Evolutionary conservation across 169 alveolate species (phyloP), one percentile per base, ranked within the genome.

Genomic region (Plasmodium gonderi): DNA sequence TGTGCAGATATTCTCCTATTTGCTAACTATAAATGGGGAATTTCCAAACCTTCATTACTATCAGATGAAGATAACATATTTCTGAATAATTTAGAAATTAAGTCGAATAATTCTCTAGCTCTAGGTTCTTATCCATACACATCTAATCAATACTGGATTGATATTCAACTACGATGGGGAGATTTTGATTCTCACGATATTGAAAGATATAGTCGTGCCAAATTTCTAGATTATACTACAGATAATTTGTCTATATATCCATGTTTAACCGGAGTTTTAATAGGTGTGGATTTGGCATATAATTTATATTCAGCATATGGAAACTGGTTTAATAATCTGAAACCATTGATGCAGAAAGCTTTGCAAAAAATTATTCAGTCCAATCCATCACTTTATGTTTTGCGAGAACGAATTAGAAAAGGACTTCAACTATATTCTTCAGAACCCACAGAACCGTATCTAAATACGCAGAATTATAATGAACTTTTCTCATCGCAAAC

Each of bases 391-490:
- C 94, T 99, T 83, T 99, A 99, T 95, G 99, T 99, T 23, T 91
- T 99, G 87, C 97, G 99, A 87, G 99, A 99, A 96, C 96, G 99
- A 91, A 99, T 99, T 68, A 96, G 99, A 80, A 99, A 99, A 96
- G 99, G 99, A 26, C 96, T 99, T 54, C 99, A 99, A 95, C 96
- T 99, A 14, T 99, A 99, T 95, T 98, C 99, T 29, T 98, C 99
- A 45, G 99, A 99, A 96, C 99, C 99, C 31, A 99, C 99, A 2
- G 99, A 99, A 95, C 99, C 99, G 26, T 99, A 99, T 95, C 95
- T 99, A 90, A 98, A 98, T 80, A 98, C 99, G 76, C 98, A 98
- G 95, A 99, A 99, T 96, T 99, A 98, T 92, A 99, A 99, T 40
- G 99, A 99, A 95, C 97, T 99, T 49, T 99, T 99, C 95, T 97